A percentile compares a stretch with the other conserved stretches of the same genome.
These are phyloP conservation scores for Trichocladium antarcticum DNA, from an alignment of 495 filamentous ascomycete species.

Conservation along the genomic window DNA sequence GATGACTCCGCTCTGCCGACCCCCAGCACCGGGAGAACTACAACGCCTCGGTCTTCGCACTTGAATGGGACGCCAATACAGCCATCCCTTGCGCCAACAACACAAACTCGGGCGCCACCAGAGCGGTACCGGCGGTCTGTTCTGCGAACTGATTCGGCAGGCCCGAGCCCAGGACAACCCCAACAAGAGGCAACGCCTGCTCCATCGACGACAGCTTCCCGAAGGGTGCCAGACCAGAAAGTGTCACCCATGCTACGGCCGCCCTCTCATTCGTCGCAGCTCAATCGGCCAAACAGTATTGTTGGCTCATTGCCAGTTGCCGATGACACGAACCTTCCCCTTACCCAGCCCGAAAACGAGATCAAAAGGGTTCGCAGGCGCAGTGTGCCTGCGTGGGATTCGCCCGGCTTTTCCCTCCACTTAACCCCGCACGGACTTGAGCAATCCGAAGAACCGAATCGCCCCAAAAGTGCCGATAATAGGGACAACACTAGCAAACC, in stretches of 20 bases:
- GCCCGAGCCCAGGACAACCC: not conserved
- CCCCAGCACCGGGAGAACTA: constrained; percentile 18
- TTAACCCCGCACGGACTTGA: constrained; percentile 31
- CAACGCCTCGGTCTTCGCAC: constrained; percentile 23
- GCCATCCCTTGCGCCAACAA: constrained; percentile 28
- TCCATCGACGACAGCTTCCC: not conserved
- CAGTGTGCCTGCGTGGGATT: constrained; percentile 73
- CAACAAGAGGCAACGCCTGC: not conserved
- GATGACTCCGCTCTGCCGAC: constrained; percentile 26
- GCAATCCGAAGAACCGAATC: constrained; percentile 31
- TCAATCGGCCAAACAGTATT: constrained; percentile 38
- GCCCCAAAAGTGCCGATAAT: constrained; percentile 30
- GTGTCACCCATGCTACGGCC: not conserved
- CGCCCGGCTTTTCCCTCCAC: constrained; percentile 39
- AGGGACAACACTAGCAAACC: constrained; percentile 25
- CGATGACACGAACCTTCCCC: constrained; percentile 45
- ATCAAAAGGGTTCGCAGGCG: constrained; percentile 69
- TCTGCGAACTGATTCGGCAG: constrained; percentile 33
- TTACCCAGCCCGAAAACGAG: constrained; percentile 43
- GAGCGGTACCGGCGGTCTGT: constrained; percentile 45
- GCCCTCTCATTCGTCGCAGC: constrained; percentile 19
- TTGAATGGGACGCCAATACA: constrained; percentile 24
- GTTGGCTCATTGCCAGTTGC: constrained; percentile 29
- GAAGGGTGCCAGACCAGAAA: not conserved
- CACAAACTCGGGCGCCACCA: constrained; percentile 35